A percentile compares a stretch with the other conserved stretches of the same genome.
These are phyloP conservation scores for Saturnispora sekii DNA, from an alignment of 805 yeast species.

Conservation along the genomic window DNA sequence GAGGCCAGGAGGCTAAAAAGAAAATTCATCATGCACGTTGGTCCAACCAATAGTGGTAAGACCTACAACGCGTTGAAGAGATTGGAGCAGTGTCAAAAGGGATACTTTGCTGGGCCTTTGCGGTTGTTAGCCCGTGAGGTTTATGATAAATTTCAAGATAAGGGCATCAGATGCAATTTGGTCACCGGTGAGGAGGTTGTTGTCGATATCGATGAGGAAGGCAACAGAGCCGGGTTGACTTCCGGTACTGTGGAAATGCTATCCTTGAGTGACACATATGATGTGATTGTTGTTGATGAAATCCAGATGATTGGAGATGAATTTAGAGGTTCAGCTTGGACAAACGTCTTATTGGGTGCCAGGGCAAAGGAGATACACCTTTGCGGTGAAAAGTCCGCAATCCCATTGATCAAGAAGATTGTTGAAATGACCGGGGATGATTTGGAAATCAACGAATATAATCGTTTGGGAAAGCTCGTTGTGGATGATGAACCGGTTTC, in stretches of 20 bases:
- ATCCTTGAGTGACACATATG: slow-evolving; percentile 56
- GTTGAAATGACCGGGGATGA: slow-evolving; percentile 71
- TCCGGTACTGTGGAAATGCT: slow-evolving; percentile 94
- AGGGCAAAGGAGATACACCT: slow-evolving; percentile 78
- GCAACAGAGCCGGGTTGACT: slow-evolving; percentile 64
- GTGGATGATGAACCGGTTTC: slow-evolving; percentile 37
- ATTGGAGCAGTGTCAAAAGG: slow-evolving; percentile 55
- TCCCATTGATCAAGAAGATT: slow-evolving; percentile 53
- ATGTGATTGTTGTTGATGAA: slow-evolving; percentile 88
- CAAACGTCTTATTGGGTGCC: slow-evolving; percentile 80
- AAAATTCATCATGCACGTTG: slow-evolving; percentile 83
- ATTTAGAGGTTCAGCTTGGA: slow-evolving; percentile 88
- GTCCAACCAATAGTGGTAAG: slow-evolving; percentile 96
- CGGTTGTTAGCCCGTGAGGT: slow-evolving; percentile 86
- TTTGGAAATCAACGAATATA: slow-evolving; percentile 57
- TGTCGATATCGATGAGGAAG: slow-evolving; percentile 56
- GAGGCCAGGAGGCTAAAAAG: slow-evolving; percentile 72
- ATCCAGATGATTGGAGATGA: slow-evolving; percentile 88
- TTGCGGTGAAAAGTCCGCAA: slow-evolving; percentile 88
- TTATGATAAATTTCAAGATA: slow-evolving; percentile 64
- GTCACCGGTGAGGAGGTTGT: slow-evolving; percentile 94
- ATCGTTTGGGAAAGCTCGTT: slow-evolving; percentile 63
- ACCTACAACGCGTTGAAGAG: slow-evolving; percentile 74
- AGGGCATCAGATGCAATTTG: slow-evolving; percentile 66
- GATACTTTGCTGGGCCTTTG: slow-evolving; percentile 92